Conservation (phyloP, 2,329 filamentous ascomycete species). For the Metarhizium rileyi region DNA sequence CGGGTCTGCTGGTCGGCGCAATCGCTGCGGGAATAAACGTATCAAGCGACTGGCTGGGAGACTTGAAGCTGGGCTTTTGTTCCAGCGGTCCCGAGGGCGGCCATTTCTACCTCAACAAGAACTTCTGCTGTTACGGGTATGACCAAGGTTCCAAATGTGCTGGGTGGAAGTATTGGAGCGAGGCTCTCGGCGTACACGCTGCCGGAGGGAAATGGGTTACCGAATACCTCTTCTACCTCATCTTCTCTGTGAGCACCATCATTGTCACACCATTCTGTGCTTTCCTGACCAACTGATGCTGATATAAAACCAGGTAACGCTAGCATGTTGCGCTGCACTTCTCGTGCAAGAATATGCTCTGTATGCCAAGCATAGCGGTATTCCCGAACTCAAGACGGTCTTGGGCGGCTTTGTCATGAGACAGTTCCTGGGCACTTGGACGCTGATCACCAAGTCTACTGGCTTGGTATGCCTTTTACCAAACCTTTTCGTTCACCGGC, state of each 20-base stretch:
- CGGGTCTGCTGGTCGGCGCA: slow-evolving; percentile 72
- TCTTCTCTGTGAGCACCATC: slow-evolving; percentile 59
- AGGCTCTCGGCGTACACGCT: slow-evolving; percentile 57
- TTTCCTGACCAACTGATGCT: neutral
- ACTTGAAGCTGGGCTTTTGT: slow-evolving; percentile 86
- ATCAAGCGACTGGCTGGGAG: slow-evolving; percentile 84
- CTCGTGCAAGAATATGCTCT: slow-evolving; percentile 76
- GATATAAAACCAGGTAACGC: slow-evolving; percentile 49
- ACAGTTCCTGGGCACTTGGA: slow-evolving; percentile 80
- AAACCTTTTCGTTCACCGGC: neutral
- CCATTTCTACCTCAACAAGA: slow-evolving; percentile 80
- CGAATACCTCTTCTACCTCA: slow-evolving; percentile 77
- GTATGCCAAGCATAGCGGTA: slow-evolving; percentile 89
- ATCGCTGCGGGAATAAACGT: slow-evolving; percentile 87
- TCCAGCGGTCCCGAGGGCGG: slow-evolving; percentile 65
- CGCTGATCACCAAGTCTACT: slow-evolving; percentile 77
- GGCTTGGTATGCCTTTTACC: slow-evolving; percentile 55
- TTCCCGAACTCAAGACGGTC: slow-evolving; percentile 95
- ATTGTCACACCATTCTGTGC: neutral
- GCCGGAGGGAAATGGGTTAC: slow-evolving; percentile 66
- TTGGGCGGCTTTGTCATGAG: slow-evolving; percentile 89
- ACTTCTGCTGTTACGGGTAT: slow-evolving; percentile 90
- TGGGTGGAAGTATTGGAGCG: slow-evolving; percentile 82
- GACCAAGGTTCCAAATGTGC: slow-evolving; percentile 71
- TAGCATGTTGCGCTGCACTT: slow-evolving; percentile 67